Percentiles rank a stretch among this genome's conserved stretches.
phyloP scores from a whole-genome alignment of 2,329 filamentous ascomycete genomes.

The Purpureocillium lavendulum region DNA sequence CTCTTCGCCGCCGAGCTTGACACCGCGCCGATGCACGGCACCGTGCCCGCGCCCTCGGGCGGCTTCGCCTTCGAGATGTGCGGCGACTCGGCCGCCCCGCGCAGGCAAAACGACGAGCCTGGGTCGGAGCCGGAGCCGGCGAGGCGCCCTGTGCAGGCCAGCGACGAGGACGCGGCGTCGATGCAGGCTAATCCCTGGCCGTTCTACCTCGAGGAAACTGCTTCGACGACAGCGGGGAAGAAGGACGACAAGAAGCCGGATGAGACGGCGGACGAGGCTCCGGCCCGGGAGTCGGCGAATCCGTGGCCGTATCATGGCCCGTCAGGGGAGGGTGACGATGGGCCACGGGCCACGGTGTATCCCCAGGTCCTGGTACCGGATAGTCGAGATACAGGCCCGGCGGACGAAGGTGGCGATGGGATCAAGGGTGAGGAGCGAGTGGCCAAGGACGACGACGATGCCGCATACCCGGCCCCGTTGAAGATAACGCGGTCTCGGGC shows the following conservation, averaged over 20 bases:
- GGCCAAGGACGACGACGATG: not conserved
- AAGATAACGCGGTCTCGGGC: constrained; percentile 15
- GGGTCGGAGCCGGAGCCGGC: not conserved
- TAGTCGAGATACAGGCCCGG: not conserved
- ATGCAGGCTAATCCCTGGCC: constrained; percentile 19
- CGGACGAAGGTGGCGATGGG: not conserved
- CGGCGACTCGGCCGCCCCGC: constrained; percentile 15
- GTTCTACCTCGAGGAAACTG: constrained; percentile 16
- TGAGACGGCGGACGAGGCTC: not conserved
- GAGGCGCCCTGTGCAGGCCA: too few species aligned
- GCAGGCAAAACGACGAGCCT: constrained; percentile 5
- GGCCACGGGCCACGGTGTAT: constrained; percentile 4
- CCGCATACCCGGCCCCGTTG: constrained; percentile 18
- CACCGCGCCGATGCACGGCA: constrained; percentile 9
- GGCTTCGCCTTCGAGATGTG: constrained; percentile 22
- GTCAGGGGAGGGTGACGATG: constrained; percentile 3
- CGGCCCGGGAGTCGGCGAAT: constrained; percentile 13
- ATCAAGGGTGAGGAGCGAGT: not conserved
- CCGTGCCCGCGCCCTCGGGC: constrained; percentile 12
- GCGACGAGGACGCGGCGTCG: not conserved
- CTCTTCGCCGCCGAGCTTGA: constrained; percentile 23
- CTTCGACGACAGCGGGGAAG: not conserved
- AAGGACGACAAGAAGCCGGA: not conserved
- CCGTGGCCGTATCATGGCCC: constrained; percentile 25
- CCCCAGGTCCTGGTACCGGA: not conserved